These are phyloP conservation scores for Orychophragmus violaceus DNA, from an alignment of 345 rosid species.

Conservation along the genomic window DNA sequence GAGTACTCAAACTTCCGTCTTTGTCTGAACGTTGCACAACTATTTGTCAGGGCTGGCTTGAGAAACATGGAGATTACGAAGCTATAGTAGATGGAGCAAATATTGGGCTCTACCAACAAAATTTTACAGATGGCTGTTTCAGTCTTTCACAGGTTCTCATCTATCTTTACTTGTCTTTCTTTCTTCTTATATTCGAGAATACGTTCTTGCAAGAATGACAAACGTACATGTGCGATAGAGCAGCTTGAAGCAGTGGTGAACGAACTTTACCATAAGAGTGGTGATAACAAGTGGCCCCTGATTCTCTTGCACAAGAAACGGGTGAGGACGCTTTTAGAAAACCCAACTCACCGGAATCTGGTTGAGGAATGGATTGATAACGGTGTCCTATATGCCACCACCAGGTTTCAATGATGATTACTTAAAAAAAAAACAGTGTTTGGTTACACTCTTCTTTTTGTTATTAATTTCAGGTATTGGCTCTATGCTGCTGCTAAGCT, in stretches of 20 bases:
- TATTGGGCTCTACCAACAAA: conserved; percentile 84
- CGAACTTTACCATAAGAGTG: conserved; percentile 44
- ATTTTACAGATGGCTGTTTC: conserved; percentile 82
- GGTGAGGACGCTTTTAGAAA: conserved; percentile 48
- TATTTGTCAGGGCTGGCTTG: conserved; percentile 60
- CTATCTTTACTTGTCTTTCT: neutral
- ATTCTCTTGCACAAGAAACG: conserved; percentile 73
- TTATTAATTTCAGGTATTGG: conserved; percentile 56
- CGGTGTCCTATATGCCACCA: conserved; percentile 65
- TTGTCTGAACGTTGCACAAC: neutral
- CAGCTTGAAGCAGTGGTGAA: conserved; percentile 85
- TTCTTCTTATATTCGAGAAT: neutral
- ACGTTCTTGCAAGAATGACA: neutral
- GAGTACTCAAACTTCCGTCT: neutral
- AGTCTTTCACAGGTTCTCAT: conserved; percentile 62
- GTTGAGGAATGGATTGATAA: conserved; percentile 66
- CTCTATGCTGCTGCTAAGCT: conserved; percentile 79
- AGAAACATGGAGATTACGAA: conserved; percentile 49
- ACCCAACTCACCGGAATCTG: conserved; percentile 42
- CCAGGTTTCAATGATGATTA: conserved; percentile 93
- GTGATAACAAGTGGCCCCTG: conserved; percentile 63
- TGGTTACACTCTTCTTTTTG: neutral
- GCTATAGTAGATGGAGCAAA: conserved; percentile 92
- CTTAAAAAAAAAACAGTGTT: neutral
- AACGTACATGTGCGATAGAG: conserved; percentile 32